Conservation (phyloP, 2,329 filamentous ascomycete species). For the Cladorrhinum sp. region DNA sequence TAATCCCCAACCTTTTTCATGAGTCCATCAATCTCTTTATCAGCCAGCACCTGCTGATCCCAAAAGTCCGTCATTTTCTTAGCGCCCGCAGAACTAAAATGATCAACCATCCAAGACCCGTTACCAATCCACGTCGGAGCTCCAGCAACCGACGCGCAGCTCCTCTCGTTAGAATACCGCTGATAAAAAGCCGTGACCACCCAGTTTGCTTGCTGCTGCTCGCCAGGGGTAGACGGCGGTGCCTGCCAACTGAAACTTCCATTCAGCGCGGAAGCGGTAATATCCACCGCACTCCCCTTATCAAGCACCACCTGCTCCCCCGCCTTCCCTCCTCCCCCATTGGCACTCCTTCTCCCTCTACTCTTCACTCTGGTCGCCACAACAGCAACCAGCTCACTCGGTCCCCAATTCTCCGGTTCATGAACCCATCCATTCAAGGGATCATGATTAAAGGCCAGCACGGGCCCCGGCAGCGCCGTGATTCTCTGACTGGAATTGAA, state of each 20-base stretch:
- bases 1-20: constrained; percentile 24
- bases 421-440: constrained; percentile 23
- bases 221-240: not conserved
- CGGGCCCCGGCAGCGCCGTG: constrained; percentile 16
- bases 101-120: constrained; percentile 29
- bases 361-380: constrained; percentile 19
- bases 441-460: constrained; percentile 19
- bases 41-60: constrained; percentile 25
- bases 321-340: not conserved
- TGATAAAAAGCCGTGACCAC: constrained; percentile 25
- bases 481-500: constrained; percentile 6
- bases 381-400: constrained; percentile 24
- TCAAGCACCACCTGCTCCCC: constrained; percentile 8
- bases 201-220: constrained; percentile 13
- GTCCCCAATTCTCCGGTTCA: constrained; percentile 24
- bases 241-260: constrained; percentile 18
- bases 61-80: constrained; percentile 28
- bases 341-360: constrained; percentile 2
- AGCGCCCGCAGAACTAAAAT: constrained; percentile 27
- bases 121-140: constrained; percentile 24
- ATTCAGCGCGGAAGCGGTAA: constrained; percentile 15
- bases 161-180: constrained; percentile 26
- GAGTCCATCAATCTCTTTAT: constrained; percentile 15
- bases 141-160: constrained; percentile 17
- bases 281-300: constrained; percentile 17